These are phyloP conservation scores for Trichoderma breve DNA, from an alignment of 2,329 filamentous ascomycete genomes.

Conservation along the genomic window DNA sequence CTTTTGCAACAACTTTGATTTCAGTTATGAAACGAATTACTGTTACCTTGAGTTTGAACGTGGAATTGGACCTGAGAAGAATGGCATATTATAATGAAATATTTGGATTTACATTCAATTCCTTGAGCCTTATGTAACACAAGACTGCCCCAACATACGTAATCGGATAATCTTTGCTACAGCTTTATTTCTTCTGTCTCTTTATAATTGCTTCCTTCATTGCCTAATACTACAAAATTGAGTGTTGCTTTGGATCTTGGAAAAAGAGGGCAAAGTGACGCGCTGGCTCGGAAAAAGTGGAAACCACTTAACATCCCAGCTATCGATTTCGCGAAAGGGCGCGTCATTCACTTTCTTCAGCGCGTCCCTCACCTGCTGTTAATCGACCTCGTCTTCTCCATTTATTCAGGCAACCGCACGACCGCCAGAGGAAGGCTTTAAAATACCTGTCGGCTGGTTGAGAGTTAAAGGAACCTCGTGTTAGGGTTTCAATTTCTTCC, in stretches of 20 bases:
- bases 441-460: not conserved
- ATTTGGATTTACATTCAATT: not conserved
- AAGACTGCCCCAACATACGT: not conserved
- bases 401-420: constrained; percentile 1
- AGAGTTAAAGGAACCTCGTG: not conserved
- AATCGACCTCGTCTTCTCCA: not conserved
- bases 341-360: constrained; percentile 30
- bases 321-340: constrained; percentile 27
- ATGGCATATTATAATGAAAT: not conserved
- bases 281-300: constrained; percentile 23
- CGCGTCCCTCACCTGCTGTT: not conserved
- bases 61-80: not conserved
- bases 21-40: not conserved
- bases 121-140: not conserved
- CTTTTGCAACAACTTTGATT: not conserved
- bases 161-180: not conserved
- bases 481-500: not conserved
- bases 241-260: not conserved
- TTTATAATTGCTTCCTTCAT: not conserved
- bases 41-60: not conserved
- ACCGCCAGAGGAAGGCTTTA: not conserved
- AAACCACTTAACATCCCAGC: constrained; percentile 34
- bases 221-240: not conserved
- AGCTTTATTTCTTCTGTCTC: not conserved
- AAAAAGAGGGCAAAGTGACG: not conserved